A percentile compares a stretch with the other conserved stretches of the same genome.
These are phyloP conservation scores for Cicer cuneatum DNA, from an alignment of 306 rosid genomes.

Conservation along the genomic window DNA sequence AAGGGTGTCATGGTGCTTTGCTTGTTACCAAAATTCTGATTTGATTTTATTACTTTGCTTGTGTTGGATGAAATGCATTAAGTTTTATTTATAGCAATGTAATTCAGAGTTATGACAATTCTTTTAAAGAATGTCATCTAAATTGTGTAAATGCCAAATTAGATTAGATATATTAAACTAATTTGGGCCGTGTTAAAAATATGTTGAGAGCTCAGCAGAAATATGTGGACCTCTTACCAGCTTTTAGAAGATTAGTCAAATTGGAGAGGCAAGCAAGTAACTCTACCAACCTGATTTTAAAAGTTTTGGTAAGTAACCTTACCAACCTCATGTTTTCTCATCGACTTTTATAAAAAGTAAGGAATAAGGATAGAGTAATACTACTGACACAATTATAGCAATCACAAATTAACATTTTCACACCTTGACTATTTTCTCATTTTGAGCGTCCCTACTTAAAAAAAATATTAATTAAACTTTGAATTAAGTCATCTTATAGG, in stretches of 20 bases:
- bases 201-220: constrained; percentile 4
- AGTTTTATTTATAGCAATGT: not conserved
- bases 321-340: no score
- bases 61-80: not conserved
- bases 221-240: not conserved
- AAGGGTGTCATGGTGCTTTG: not conserved
- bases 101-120: constrained; percentile 6
- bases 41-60: not conserved
- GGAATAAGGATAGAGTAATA: no score
- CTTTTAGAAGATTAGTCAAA: not conserved
- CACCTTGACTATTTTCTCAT: no score
- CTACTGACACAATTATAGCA: no score
- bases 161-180: not conserved
- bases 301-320: no score
- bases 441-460: no score
- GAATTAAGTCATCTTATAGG: no score
- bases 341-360: no score
- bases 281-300: not conserved
- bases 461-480: no score
- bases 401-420: no score
- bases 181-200: constrained; percentile 25
- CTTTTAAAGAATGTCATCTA: not conserved
- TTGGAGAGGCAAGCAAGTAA: constrained; percentile 4
- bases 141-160: constrained; percentile 18
- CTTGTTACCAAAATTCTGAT: not conserved